Conservation (phyloP, 1,284 basidiomycete species). For the Xanthoconium separans region DNA sequence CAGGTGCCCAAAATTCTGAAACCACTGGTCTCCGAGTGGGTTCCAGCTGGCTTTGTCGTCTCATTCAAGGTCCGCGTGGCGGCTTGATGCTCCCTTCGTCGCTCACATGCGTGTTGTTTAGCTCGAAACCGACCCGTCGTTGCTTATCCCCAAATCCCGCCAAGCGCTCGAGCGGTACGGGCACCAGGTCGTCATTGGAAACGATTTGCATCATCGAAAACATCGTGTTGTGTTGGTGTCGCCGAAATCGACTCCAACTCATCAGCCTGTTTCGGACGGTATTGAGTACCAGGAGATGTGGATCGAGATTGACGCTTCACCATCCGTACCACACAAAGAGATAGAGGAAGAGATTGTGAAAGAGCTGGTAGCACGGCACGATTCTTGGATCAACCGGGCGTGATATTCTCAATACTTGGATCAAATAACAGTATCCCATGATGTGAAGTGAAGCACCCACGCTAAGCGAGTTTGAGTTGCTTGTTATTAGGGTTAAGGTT, state of each 20-base stretch:
- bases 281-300: slow-evolving; percentile 54
- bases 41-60: slow-evolving; percentile 87
- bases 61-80: slow-evolving; percentile 82
- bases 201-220: slow-evolving; percentile 88
- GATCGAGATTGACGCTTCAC: slow-evolving; percentile 62
- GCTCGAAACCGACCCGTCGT: slow-evolving; percentile 87
- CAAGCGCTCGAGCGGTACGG: slow-evolving; percentile 90
- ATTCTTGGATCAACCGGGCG: slow-evolving; percentile 54
- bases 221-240: slow-evolving; percentile 89
- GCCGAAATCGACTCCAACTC: slow-evolving; percentile 30
- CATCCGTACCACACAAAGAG: slow-evolving; percentile 55
- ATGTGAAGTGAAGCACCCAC: not conserved
- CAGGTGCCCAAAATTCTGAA: slow-evolving; percentile 96
- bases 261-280: slow-evolving; percentile 35
- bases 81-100: not conserved
- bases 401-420: not conserved
- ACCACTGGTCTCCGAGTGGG: slow-evolving; percentile 93
- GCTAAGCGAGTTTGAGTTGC: not conserved
- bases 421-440: not conserved
- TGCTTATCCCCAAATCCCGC: slow-evolving; percentile 90
- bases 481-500: slow-evolving; percentile 17
- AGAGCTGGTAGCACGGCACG: slow-evolving; percentile 75
- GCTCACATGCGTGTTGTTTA: slow-evolving; percentile 32
- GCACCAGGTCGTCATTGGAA: slow-evolving; percentile 96
- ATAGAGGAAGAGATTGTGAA: slow-evolving; percentile 91